These are phyloP conservation scores for Hypomyces rosellus DNA, from an alignment of 2,329 filamentous ascomycete species.

Conservation along the genomic window DNA sequence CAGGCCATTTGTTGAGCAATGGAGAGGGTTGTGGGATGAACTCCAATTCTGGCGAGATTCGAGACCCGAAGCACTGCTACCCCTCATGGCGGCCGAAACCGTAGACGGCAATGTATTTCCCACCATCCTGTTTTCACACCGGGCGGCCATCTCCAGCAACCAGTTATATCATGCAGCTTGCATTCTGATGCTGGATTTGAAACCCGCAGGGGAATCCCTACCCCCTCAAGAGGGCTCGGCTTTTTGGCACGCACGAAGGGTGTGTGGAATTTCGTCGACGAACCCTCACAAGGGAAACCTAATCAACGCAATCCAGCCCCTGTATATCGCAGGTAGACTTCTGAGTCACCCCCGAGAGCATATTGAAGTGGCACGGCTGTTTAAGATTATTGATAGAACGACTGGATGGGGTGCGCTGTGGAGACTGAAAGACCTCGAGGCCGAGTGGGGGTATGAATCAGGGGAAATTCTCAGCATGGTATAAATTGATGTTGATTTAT, in stretches of 20 bases:
- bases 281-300: constrained; percentile 33
- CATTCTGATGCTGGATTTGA: constrained; percentile 31
- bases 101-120: constrained; percentile 34
- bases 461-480: constrained; percentile 14
- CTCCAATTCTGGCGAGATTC: constrained; percentile 40
- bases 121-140: constrained; percentile 41
- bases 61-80: constrained; percentile 34
- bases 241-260: constrained; percentile 24
- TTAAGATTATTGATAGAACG: constrained; percentile 38
- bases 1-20: constrained; percentile 32
- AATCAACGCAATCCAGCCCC: constrained; percentile 47
- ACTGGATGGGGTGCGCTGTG: constrained; percentile 45
- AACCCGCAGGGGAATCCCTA: constrained; percentile 23
- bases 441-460: constrained; percentile 26
- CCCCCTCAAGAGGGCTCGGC: constrained; percentile 11
- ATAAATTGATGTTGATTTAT: not conserved
- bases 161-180: constrained; percentile 47
- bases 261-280: constrained; percentile 45
- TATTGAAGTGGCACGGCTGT: constrained; percentile 28
- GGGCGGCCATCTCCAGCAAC: constrained; percentile 45
- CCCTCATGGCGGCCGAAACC: constrained; percentile 19
- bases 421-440: constrained; percentile 42
- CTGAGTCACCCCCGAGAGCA: constrained; percentile 38
- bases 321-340: constrained; percentile 44
- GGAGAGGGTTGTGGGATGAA: constrained; percentile 39